Percentiles rank a stretch among this genome's conserved stretches.
Evolutionary conservation across 1,139 yeast species (phyloP).

Genomic region (Yamadazyma kanchanaburiensis): DNA sequence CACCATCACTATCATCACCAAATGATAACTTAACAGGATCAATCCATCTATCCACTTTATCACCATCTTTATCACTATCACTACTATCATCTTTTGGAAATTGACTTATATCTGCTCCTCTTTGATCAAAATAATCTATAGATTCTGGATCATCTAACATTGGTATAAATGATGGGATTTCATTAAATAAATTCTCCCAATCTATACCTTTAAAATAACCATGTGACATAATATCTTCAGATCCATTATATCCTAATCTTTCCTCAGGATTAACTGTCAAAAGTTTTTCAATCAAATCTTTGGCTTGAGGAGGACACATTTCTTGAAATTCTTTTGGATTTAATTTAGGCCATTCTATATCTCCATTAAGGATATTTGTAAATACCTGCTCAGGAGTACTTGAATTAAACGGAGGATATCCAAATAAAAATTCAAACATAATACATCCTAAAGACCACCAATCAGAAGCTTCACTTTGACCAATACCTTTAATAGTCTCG

Average conservation of each 20-base stretch:
- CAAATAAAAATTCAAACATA: conserved; percentile 84
- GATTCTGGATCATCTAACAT: conserved; percentile 74
- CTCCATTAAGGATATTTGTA: conserved; percentile 68
- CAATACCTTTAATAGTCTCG: conserved; percentile 83
- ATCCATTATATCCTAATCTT: conserved; percentile 75
- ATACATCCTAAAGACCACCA: conserved; percentile 99
- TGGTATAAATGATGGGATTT: conserved; percentile 85
- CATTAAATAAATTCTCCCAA: conserved; percentile 74
- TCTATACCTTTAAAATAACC: conserved; percentile 68
- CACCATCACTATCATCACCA: conserved; percentile 3
- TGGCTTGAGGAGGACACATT: conserved; percentile 64
- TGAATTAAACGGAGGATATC: conserved; percentile 94
- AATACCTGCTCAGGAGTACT: conserved; percentile 78
- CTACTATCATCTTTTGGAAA: conserved; percentile 54
- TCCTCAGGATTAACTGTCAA: conserved; percentile 59
- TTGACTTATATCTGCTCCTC: conserved; percentile 77
- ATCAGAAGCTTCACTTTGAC: conserved; percentile 85
- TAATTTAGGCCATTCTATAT: conserved; percentile 81
- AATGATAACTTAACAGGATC: conserved; percentile 2
- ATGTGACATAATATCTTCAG: conserved; percentile 72
- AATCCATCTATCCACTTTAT: conserved; percentile 1
- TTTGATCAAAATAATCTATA: conserved; percentile 85
- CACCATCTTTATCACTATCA: conserved; percentile 15
- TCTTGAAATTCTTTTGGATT: conserved; percentile 49
- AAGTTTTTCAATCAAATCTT: conserved; percentile 65